Evolutionary conservation across 208 protist genomes (phyloP).

Genomic region (Angomonas deanei): DNA sequence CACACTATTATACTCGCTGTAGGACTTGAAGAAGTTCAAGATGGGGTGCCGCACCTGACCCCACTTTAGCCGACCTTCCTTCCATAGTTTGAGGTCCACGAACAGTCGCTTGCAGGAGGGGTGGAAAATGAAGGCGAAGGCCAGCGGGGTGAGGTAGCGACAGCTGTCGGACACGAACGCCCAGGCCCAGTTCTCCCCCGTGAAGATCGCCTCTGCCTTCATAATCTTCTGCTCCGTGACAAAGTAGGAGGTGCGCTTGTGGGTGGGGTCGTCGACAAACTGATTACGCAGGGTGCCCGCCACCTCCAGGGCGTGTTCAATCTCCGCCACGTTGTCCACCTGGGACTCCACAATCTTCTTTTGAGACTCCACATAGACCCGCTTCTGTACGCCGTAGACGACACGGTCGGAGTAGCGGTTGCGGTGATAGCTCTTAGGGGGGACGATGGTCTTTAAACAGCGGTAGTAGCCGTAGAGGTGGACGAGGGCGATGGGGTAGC

Average conservation of each 20-base stretch:
- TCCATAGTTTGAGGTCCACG: slow-evolving; percentile 61
- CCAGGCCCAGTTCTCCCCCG: slow-evolving; percentile 86
- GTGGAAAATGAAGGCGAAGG: slow-evolving; percentile 68
- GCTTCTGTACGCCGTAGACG: slow-evolving; percentile 82
- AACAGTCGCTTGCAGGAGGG: slow-evolving; percentile 61
- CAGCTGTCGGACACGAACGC: slow-evolving; percentile 83
- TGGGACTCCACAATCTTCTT: slow-evolving; percentile 50
- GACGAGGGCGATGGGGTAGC: slow-evolving; percentile 65
- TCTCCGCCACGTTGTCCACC: slow-evolving; percentile 61
- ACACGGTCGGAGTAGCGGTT: slow-evolving; percentile 70
- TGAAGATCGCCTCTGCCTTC: slow-evolving; percentile 79
- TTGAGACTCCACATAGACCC: slow-evolving; percentile 55
- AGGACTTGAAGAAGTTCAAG: slow-evolving; percentile 84
- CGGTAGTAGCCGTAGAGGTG: slow-evolving; percentile 76
- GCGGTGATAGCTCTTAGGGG: slow-evolving; percentile 62
- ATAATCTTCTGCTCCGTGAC: slow-evolving; percentile 85
- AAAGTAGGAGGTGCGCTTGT: slow-evolving; percentile 60
- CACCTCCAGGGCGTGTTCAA: slow-evolving; percentile 70
- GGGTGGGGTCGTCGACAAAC: slow-evolving; percentile 80
- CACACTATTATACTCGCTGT: slow-evolving; percentile 74
- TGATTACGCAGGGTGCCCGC: slow-evolving; percentile 49
- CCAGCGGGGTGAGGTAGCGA: slow-evolving; percentile 64
- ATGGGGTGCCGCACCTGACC: slow-evolving; percentile 78
- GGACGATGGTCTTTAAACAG: slow-evolving; percentile 55
- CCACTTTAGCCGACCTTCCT: slow-evolving; percentile 60